Conservation (phyloP, 805 yeast species). For the Zygosaccharomyces lentus region DNA sequence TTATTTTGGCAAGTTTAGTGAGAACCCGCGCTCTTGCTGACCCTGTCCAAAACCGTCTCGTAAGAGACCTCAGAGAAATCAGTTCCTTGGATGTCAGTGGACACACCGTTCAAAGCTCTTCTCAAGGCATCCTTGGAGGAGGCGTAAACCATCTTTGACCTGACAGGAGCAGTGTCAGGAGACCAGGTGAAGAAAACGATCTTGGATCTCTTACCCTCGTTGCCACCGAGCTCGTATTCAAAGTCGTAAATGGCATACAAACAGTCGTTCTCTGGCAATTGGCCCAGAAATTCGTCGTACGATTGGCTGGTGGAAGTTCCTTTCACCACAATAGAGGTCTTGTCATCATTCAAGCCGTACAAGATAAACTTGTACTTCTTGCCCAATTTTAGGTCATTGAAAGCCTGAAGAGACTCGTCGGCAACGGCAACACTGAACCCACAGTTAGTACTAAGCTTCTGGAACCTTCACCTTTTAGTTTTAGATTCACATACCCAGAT, state of each 20-base stretch:
- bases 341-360: slow-evolving; percentile 73
- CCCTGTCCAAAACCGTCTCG: slow-evolving; percentile 87
- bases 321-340: slow-evolving; percentile 88
- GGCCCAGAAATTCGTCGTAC: slow-evolving; percentile 82
- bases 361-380: slow-evolving; percentile 82
- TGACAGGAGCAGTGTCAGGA: slow-evolving; percentile 94
- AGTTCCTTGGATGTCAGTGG: slow-evolving; percentile 95
- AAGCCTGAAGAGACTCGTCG: slow-evolving; percentile 88
- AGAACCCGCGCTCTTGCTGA: slow-evolving; percentile 73
- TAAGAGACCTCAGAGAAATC: slow-evolving; percentile 95
- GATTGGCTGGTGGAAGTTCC: slow-evolving; percentile 69
- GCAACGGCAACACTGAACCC: slow-evolving; percentile 66
- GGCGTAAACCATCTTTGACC: slow-evolving; percentile 97
- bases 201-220: slow-evolving; percentile 91
- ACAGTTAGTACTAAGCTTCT: neutral
- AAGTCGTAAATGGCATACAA: slow-evolving; percentile 96
- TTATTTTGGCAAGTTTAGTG: slow-evolving; percentile 36
- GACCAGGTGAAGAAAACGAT: slow-evolving; percentile 82
- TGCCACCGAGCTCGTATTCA: slow-evolving; percentile 83
- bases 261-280: slow-evolving; percentile 93
- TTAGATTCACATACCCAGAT: slow-evolving; percentile 34
- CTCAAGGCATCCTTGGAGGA: slow-evolving; percentile 97
- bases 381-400: slow-evolving; percentile 94
- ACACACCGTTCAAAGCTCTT: slow-evolving; percentile 92
- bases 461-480: neutral